A percentile compares a stretch with the other conserved stretches of the same genome.
These are phyloP conservation scores for Williopsis jadinii DNA, from an alignment of 1,139 yeast genomes.

Conservation along the genomic window DNA sequence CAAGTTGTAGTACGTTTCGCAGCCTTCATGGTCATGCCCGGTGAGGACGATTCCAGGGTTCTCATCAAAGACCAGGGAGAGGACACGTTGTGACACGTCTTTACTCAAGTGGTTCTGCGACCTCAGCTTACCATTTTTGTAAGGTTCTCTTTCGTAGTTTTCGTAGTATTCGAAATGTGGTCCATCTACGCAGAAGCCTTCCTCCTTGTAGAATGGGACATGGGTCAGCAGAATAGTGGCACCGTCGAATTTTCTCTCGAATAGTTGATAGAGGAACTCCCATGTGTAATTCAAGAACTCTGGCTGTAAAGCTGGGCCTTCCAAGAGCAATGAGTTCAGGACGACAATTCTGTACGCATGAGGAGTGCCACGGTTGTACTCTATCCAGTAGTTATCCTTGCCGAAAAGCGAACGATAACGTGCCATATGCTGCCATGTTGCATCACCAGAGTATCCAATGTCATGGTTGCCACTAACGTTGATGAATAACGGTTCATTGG, in stretches of 20 bases:
- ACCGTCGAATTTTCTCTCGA: constrained; percentile 54
- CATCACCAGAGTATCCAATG: constrained; percentile 92
- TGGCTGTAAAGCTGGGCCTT: constrained; percentile 83
- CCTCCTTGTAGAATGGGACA: constrained; percentile 77
- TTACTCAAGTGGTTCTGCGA: constrained; percentile 82
- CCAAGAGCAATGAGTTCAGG: constrained; percentile 73
- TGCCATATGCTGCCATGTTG: constrained; percentile 84
- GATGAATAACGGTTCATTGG: constrained; percentile 50
- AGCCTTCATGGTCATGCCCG: constrained; percentile 97
- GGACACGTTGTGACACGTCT: constrained; percentile 57
- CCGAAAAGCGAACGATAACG: constrained; percentile 74
- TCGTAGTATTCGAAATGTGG: constrained; percentile 61
- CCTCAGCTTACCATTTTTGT: constrained; percentile 61
- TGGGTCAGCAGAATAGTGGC: constrained; percentile 82
- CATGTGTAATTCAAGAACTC: constrained; percentile 62
- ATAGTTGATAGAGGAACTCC: constrained; percentile 58
- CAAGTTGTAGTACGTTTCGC: constrained; percentile 58
- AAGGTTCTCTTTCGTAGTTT: constrained; percentile 50
- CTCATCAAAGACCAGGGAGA: constrained; percentile 62
- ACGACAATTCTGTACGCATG: constrained; percentile 83
- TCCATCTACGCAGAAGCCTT: constrained; percentile 81
- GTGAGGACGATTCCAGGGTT: constrained; percentile 76
- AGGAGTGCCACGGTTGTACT: constrained; percentile 53
- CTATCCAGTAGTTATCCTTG: constrained; percentile 73
- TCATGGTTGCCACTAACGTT: constrained; percentile 95